These are phyloP conservation scores for Butyriboletus loyo DNA, from an alignment of 768 basidiomycete species.

Conservation along the genomic window DNA sequence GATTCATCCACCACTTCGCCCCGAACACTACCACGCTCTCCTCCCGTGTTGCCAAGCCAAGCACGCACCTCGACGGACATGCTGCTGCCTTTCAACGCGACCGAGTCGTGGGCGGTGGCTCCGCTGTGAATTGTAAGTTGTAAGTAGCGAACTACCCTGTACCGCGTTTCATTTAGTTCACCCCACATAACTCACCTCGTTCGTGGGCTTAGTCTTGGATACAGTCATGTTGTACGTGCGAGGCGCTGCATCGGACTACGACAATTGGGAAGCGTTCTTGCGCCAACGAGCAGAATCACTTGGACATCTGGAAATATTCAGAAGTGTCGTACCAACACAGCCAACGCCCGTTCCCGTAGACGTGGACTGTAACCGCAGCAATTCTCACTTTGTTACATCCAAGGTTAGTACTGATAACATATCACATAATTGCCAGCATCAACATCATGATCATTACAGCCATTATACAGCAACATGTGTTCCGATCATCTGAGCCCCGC, in stretches of 20 bases:
- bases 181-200: neutral
- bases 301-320: too few species aligned
- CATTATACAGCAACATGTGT: too few species aligned
- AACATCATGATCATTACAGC: too few species aligned
- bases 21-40: slow-evolving; percentile 42
- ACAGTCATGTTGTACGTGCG: slow-evolving; percentile 53
- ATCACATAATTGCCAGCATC: too few species aligned
- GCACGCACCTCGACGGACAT: slow-evolving; percentile 46
- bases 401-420: too few species aligned
- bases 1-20: slow-evolving; percentile 42
- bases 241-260: slow-evolving; percentile 60
- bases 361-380: too few species aligned
- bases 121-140: slow-evolving; percentile 54
- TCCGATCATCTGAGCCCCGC: too few species aligned
- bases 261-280: slow-evolving; percentile 54
- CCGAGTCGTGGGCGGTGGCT: slow-evolving; percentile 60
- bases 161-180: neutral
- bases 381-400: too few species aligned
- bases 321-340: too few species aligned
- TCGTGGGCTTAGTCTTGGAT: neutral
- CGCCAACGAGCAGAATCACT: too few species aligned
- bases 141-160: neutral
- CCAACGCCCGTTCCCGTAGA: too few species aligned
- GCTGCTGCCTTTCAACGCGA: slow-evolving; percentile 42
- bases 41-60: slow-evolving; percentile 37